Evolutionary conservation across 108 stramenopile species (phyloP).

Genomic region (Hondaea fermentalgiana): DNA sequence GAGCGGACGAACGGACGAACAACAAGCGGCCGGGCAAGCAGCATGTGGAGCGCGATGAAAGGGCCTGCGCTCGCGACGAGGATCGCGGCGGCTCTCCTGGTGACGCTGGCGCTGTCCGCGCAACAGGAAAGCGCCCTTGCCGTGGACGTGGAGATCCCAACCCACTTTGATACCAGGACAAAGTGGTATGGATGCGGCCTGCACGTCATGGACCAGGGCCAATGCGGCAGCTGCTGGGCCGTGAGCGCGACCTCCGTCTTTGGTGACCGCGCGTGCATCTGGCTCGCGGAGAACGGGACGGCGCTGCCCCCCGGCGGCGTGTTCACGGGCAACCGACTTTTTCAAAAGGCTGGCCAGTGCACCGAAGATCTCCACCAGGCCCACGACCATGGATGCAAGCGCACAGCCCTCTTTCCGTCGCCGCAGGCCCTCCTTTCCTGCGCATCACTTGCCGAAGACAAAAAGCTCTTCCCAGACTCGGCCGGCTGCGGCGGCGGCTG

Average conservation of each 20-base stretch:
- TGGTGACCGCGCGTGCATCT: not conserved
- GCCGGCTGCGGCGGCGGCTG: slow-evolving; percentile 3
- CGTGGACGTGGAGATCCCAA: not conserved
- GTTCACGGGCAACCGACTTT: not conserved
- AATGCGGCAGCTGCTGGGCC: slow-evolving; percentile 9
- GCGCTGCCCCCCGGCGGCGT: not conserved
- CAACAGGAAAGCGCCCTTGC: not conserved
- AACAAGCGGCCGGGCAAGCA: no score
- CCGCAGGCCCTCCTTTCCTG: not conserved
- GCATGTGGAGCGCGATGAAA: no score
- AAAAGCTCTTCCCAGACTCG: slow-evolving; percentile 6
- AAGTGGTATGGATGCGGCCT: not conserved
- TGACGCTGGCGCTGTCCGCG: no score
- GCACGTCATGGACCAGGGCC: slow-evolving; percentile 7
- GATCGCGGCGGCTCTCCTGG: no score
- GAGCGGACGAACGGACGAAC: no score
- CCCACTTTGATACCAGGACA: not conserved
- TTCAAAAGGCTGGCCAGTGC: slow-evolving; percentile 6
- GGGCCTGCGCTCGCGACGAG: no score
- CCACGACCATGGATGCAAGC: slow-evolving; percentile 15
- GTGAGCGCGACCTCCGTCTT: not conserved
- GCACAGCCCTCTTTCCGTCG: not conserved
- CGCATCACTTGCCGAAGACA: not conserved
- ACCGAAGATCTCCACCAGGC: not conserved
- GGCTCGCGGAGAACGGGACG: not conserved